phyloP scores from a whole-genome alignment of 345 rosid genomes.

The Eucalyptus regnans region DNA sequence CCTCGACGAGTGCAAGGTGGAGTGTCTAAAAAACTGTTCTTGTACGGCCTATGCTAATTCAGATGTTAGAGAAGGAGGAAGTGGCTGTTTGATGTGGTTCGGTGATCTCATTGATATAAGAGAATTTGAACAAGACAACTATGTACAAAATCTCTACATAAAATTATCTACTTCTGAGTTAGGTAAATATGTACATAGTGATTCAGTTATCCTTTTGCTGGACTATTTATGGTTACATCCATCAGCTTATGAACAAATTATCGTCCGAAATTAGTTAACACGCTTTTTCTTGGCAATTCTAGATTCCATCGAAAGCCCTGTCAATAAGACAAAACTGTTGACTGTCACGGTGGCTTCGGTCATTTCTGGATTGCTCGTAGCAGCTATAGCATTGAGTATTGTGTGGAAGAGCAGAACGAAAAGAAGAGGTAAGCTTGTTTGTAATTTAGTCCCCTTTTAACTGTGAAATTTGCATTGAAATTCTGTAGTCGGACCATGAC shows the following conservation, averaged over 20 bases:
- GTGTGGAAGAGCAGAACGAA: too few species aligned
- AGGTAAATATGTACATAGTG: background rate
- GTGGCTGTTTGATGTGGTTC: conserved; percentile 21
- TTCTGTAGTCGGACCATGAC: background rate
- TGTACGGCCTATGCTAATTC: conserved; percentile 17
- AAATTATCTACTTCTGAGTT: too few species aligned
- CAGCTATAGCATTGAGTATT: too few species aligned
- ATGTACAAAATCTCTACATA: background rate
- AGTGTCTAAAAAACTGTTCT: conserved; percentile 15
- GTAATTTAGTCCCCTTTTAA: too few species aligned
- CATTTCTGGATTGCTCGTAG: too few species aligned
- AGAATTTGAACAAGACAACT: background rate
- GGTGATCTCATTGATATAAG: background rate
- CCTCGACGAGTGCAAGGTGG: background rate
- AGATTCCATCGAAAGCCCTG: too few species aligned
- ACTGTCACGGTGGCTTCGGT: too few species aligned
- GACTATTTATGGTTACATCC: background rate
- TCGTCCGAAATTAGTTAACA: background rate
- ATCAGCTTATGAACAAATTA: background rate
- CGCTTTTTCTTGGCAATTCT: background rate
- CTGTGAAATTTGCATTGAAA: background rate
- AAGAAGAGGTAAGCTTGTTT: too few species aligned
- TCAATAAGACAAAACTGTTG: too few species aligned
- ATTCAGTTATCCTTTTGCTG: background rate
- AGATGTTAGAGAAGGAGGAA: conserved; percentile 6